Conservation (phyloP, 257 asterid species). For the Solanum corneliomulleri region DNA sequence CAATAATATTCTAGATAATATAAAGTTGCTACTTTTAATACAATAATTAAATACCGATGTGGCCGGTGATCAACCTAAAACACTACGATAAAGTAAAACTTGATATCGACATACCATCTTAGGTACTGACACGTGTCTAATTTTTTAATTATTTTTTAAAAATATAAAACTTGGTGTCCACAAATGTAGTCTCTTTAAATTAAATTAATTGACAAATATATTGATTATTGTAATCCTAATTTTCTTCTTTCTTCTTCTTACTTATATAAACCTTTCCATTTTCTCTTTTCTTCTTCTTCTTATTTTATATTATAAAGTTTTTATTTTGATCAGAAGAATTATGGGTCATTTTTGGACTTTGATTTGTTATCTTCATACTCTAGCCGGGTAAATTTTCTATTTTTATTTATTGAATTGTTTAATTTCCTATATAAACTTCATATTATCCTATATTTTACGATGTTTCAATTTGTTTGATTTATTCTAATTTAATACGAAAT, state of each 20-base stretch:
- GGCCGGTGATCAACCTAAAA: neutral
- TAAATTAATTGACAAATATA: neutral
- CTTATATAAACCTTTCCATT: neutral
- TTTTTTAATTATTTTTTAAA: neutral
- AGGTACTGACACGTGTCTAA: neutral
- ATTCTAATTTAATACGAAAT: no score
- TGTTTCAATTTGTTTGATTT: neutral
- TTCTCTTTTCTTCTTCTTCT: neutral
- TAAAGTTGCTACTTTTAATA: neutral
- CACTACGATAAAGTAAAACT: neutral
- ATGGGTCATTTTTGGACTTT: slow-evolving; percentile 32
- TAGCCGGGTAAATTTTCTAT: slow-evolving; percentile 20
- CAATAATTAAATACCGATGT: neutral
- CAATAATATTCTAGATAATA: neutral
- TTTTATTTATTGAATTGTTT: neutral
- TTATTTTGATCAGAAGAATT: neutral
- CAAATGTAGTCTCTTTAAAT: neutral
- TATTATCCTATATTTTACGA: neutral
- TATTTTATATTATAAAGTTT: neutral
- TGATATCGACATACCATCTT: neutral
- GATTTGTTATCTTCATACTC: slow-evolving; percentile 14
- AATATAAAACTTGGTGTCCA: neutral
- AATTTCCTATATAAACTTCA: neutral
- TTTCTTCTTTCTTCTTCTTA: neutral
- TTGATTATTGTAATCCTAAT: neutral